These are phyloP conservation scores for Escallonia rubra DNA, from an alignment of 129 eudicot species.

Conservation along the genomic window DNA sequence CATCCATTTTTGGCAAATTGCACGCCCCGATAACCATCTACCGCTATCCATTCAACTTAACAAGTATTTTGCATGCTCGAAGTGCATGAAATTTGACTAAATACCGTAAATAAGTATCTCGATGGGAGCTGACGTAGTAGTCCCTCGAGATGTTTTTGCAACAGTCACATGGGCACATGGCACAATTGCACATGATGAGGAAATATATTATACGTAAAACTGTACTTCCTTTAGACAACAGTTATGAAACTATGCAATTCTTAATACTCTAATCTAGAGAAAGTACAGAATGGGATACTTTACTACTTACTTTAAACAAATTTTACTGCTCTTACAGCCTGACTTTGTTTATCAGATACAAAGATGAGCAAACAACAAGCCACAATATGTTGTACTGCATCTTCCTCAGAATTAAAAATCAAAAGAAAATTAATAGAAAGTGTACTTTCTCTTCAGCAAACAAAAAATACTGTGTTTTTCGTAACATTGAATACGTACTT, in stretches of 20 bases:
- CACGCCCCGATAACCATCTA: neutral
- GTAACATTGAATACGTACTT: no score
- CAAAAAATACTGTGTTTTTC: no score
- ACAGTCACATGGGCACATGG: neutral
- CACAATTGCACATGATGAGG: conserved; percentile 7
- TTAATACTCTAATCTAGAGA: neutral
- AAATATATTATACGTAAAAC: conserved; percentile 2
- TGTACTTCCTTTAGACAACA: conserved; percentile 13
- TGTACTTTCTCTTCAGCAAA: no score
- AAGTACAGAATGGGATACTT: conserved; percentile 1
- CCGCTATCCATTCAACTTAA: neutral
- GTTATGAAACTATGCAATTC: neutral
- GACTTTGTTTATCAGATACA: neutral
- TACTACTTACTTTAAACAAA: neutral
- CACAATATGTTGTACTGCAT: neutral
- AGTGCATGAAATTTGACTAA: neutral
- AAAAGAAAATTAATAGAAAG: no score
- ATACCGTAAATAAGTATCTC: no score
- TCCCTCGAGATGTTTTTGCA: neutral
- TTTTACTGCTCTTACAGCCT: neutral
- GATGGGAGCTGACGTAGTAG: neutral
- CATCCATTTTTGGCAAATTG: conserved; percentile 25
- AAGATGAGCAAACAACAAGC: neutral
- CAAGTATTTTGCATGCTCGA: neutral
- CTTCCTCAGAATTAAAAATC: no score